Percentiles rank a stretch among this genome's conserved stretches.
These are phyloP conservation scores for Vitis cinerea DNA, from an alignment of 164 flowering plant genomes.

Conservation along the genomic window DNA sequence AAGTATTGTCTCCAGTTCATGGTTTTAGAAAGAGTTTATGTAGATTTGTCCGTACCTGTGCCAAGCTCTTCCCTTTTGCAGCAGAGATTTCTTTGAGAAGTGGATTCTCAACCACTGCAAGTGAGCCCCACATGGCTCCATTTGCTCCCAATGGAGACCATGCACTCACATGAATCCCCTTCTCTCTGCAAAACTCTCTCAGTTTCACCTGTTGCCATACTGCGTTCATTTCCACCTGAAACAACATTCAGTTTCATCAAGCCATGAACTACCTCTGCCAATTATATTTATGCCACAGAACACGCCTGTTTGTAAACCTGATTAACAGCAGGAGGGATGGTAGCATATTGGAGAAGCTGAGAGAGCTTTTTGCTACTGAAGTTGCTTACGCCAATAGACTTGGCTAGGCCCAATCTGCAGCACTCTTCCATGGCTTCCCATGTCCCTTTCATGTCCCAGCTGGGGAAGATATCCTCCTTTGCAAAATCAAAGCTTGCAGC, in stretches of 20 bases:
- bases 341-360: conserved; percentile 7
- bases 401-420: conserved; percentile 22
- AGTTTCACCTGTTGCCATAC: conserved; percentile 30
- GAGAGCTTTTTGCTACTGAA: conserved; percentile 18
- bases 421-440: conserved; percentile 45
- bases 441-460: conserved; percentile 18
- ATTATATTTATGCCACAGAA: too few relatives aligned
- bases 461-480: conserved; percentile 11
- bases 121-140: conserved; percentile 23
- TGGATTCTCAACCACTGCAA: conserved; percentile 15
- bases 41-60: conserved; percentile 17
- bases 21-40: too few relatives aligned
- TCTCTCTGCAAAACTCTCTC: conserved; percentile 22
- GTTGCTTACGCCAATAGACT: conserved; percentile 32
- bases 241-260: neutral
- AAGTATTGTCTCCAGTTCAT: too few relatives aligned
- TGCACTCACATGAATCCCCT: conserved; percentile 25
- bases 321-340: conserved; percentile 34
- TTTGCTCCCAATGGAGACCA: conserved; percentile 29
- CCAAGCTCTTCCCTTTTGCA: conserved; percentile 17
- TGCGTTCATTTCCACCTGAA: conserved; percentile 33
- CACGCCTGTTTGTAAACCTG: conserved; percentile 11
- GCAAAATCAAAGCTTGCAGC: neutral
- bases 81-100: conserved; percentile 25
- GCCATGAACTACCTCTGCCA: too few relatives aligned